Evolutionary conservation across 2,329 filamentous ascomycete species (phyloP).

Genomic region (Aurifilum marmelostoma): DNA sequence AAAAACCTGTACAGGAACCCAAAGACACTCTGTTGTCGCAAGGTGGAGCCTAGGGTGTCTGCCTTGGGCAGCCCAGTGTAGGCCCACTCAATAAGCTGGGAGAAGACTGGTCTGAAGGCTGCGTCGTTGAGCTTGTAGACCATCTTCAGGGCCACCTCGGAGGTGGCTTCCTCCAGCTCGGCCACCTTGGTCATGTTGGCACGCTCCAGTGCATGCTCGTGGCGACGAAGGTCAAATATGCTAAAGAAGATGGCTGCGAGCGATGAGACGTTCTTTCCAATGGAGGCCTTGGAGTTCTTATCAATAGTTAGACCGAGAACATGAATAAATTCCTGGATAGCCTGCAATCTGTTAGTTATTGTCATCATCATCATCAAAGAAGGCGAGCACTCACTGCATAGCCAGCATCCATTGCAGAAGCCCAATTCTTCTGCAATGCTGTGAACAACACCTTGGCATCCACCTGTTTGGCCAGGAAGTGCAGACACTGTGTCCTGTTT

Average conservation of each 20-base stretch:
- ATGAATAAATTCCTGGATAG: slow-evolving; percentile 69
- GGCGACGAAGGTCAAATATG: slow-evolving; percentile 67
- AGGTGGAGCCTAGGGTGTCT: slow-evolving; percentile 58
- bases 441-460: slow-evolving; percentile 76
- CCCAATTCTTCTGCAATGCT: slow-evolving; percentile 75
- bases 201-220: slow-evolving; percentile 52
- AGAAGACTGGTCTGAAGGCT: slow-evolving; percentile 89
- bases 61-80: slow-evolving; percentile 62
- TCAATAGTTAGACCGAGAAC: slow-evolving; percentile 73
- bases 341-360: slow-evolving; percentile 49
- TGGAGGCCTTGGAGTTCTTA: slow-evolving; percentile 74
- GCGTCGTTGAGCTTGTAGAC: slow-evolving; percentile 96
- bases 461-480: slow-evolving; percentile 75
- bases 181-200: slow-evolving; percentile 44
- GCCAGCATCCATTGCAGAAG: slow-evolving; percentile 63
- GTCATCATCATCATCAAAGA: slow-evolving; percentile 25
- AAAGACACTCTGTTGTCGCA: slow-evolving; percentile 77
- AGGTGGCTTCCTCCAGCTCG: slow-evolving; percentile 66
- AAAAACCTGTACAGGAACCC: slow-evolving; percentile 82
- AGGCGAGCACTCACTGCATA: slow-evolving; percentile 55
- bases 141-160: slow-evolving; percentile 80
- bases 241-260: slow-evolving; percentile 69
- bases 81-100: slow-evolving; percentile 82
- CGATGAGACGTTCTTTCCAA: slow-evolving; percentile 73
- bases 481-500: slow-evolving; percentile 69